Evolutionary conservation across 2,329 filamentous ascomycete species (phyloP), one percentile per base, ranked within the genome.

Genomic region (Pestalotiopsis sp.): DNA sequence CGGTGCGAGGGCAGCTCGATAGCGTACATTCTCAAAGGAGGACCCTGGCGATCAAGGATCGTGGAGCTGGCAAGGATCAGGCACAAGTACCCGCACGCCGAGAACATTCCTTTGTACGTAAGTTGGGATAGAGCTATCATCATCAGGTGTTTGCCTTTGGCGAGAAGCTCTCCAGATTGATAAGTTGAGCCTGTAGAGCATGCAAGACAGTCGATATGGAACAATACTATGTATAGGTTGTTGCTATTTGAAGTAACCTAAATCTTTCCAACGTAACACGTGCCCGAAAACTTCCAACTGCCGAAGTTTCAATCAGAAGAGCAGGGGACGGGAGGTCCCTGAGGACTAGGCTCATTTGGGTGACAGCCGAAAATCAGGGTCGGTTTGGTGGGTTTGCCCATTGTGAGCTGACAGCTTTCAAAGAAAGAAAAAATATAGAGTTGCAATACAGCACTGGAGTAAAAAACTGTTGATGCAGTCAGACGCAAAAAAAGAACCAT

Each of bases 301-400:
- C 26, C 24, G n/a, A 14, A 61, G 58, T 61, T 61, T 61, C 58
- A 58, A 61, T 35, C 58, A 61, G 17, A 61, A 24, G 35, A 35
- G 10, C n/a, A 38, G 35, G 58, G 58, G 35, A 39, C n/a, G 58
- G 30, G 58, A 40, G 58, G 6, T 39, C 58, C n/a, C 26, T 20
- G 26, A 13, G 22, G 10, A 6, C 58, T 61, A 61, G 58, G 30
- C 58, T 35, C 5, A 10, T 40, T 61, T 38, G 14, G 35, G 58
- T 20, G 58, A 22, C n/a, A 38, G n/a, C 58, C 58, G 58, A 61
- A 61, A 61, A 61, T 61, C 58, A 61, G 58, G 58, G 58, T 61
- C 58, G 30, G 35, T 20, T 61, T 22, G 35, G 58, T 38, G 56
- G 56, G 13, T 20, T 26, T 26, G 26, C 22, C 22, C 22, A 26